Evolutionary conservation across 257 asterid species (phyloP).

Genomic region (Thymus mandschuricus): DNA sequence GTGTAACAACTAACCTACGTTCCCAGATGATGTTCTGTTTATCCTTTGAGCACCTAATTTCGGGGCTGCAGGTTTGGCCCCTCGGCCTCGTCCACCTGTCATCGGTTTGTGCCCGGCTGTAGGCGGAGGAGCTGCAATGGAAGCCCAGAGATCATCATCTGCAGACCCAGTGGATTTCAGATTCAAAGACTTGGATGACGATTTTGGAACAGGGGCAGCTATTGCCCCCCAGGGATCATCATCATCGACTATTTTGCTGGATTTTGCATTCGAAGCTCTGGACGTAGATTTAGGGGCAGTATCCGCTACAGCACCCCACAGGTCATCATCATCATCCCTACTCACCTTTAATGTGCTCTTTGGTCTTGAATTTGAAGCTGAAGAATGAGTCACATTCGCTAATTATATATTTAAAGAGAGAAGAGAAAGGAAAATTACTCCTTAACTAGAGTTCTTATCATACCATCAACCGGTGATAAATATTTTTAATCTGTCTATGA

Average conservation of each 20-base stretch:
- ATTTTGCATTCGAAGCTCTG: conserved; percentile 39
- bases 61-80: conserved; percentile 68
- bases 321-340: conserved; percentile 59
- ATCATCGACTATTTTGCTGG: conserved; percentile 52
- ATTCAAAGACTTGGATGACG: conserved; percentile 50
- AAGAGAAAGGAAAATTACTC: not conserved
- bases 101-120: conserved; percentile 69
- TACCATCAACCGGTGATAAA: not conserved
- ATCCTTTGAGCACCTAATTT: conserved; percentile 86
- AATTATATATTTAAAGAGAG: conserved; percentile 8
- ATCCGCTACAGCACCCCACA: conserved; percentile 58
- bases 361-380: conserved; percentile 65
- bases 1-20: conserved; percentile 37
- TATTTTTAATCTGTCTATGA: not conserved
- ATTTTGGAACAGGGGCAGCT: conserved; percentile 65
- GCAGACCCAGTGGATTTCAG: conserved; percentile 51
- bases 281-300: not conserved
- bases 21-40: conserved; percentile 83
- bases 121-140: conserved; percentile 88
- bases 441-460: conserved; percentile 14
- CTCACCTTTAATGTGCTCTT: conserved; percentile 50
- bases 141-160: conserved; percentile 83
- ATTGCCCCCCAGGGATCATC: conserved; percentile 74
- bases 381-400: conserved; percentile 31
- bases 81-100: conserved; percentile 66